Percentiles rank a stretch among this genome's conserved stretches.
Conservation (phyloP, 768 basidiomycete genomes). For the Mycena albidolilacea region DNA sequence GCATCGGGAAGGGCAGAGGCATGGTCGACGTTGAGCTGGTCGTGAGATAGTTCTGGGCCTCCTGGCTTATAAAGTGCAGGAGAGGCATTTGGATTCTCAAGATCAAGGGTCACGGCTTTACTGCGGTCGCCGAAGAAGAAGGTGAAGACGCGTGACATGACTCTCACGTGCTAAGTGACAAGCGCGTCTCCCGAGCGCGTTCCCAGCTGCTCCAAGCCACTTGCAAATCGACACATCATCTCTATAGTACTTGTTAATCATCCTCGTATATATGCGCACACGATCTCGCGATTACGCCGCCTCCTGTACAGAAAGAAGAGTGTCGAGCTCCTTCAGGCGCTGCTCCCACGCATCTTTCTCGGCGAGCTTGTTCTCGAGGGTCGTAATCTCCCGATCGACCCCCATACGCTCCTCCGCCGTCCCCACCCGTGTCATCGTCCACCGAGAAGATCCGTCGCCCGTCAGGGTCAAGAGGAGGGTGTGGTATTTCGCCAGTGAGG, state of each 20-base stretch:
- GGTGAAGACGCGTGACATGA: too few species aligned
- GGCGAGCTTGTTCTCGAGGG: slow-evolving; percentile 74
- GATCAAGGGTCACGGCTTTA: too few species aligned
- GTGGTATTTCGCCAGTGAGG: slow-evolving; percentile 91
- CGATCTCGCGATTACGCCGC: not conserved
- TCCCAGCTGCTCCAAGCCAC: too few species aligned
- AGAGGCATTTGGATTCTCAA: too few species aligned
- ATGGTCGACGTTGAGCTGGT: slow-evolving; percentile 12
- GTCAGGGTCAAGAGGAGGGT: slow-evolving; percentile 85
- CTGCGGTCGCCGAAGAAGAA: too few species aligned
- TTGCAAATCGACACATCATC: too few species aligned
- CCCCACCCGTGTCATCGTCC: slow-evolving; percentile 81
- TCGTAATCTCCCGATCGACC: slow-evolving; percentile 80
- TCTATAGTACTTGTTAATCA: too few species aligned
- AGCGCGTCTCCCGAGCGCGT: too few species aligned
- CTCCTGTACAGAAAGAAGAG: slow-evolving; percentile 64
- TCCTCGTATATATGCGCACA: not conserved
- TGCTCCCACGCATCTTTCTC: slow-evolving; percentile 84
- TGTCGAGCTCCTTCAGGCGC: slow-evolving; percentile 75
- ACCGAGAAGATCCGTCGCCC: slow-evolving; percentile 79
- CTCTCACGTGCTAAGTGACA: too few species aligned
- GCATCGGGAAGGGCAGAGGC: not conserved
- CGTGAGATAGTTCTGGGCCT: slow-evolving; percentile 1
- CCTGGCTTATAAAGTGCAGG: too few species aligned
- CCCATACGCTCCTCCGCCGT: slow-evolving; percentile 83